Conservation (phyloP, 1,284 basidiomycete genomes). For the Ustanciosporium gigantosporum region DNA sequence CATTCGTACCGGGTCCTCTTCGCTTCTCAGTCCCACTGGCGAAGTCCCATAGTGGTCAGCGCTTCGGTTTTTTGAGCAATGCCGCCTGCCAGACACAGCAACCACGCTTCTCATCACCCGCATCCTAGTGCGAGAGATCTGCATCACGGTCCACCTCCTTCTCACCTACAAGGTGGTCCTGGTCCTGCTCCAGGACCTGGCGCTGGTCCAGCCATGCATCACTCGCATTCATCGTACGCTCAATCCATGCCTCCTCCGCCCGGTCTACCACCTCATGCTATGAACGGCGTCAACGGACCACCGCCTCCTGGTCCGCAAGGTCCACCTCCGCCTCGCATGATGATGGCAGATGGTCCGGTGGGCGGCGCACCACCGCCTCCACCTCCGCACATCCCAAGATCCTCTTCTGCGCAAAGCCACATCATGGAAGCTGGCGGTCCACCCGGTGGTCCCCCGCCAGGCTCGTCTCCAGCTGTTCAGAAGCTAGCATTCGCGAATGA, state of each 20-base stretch:
- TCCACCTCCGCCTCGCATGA: constrained; percentile 28
- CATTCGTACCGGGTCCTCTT: too few relatives aligned
- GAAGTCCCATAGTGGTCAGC: too few relatives aligned
- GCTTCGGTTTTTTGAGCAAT: too few relatives aligned
- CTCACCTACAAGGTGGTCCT: constrained; percentile 14
- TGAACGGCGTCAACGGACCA: constrained; percentile 27
- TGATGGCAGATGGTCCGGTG: constrained; percentile 27
- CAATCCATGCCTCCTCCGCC: constrained; percentile 41
- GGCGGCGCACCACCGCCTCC: constrained; percentile 23
- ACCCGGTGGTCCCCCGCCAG: constrained; percentile 12
- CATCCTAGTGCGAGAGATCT: constrained; percentile 23
- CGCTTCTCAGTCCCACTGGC: too few relatives aligned
- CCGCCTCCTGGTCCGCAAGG: constrained; percentile 16
- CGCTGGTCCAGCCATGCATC: constrained; percentile 30
- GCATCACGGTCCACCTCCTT: constrained; percentile 19
- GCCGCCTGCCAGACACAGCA: constrained; percentile 33
- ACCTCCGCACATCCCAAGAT: constrained; percentile 36
- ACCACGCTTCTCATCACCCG: constrained; percentile 33
- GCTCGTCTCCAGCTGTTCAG: constrained; percentile 34
- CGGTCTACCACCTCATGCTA: constrained; percentile 28
- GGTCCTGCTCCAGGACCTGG: constrained; percentile 19
- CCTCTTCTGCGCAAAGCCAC: constrained; percentile 32
- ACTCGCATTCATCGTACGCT: constrained; percentile 32
- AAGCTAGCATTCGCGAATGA: constrained; percentile 56
- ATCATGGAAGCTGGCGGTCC: constrained; percentile 22